Conservation (phyloP, 352 stramenopile species). For the Thraustotheca clavata region DNA sequence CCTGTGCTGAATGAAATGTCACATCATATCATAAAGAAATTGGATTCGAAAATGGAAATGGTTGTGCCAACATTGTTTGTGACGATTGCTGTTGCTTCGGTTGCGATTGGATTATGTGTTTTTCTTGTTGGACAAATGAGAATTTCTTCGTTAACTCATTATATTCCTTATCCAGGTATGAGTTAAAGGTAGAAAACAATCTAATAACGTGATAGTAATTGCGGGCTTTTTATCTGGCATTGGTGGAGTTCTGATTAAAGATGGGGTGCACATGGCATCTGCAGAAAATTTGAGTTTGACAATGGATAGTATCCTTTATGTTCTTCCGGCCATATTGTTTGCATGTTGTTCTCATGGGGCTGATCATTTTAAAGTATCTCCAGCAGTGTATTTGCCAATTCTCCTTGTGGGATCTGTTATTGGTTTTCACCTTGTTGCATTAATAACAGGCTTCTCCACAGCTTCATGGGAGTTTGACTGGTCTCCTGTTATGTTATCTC, state of each 20-base stretch:
- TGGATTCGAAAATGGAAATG: constrained; percentile 49
- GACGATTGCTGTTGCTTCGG: constrained; percentile 61
- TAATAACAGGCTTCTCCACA: constrained; percentile 8
- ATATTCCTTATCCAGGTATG: constrained; percentile 67
- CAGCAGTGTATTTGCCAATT: constrained; percentile 65
- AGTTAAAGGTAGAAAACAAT: background rate
- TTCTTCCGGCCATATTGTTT: constrained; percentile 55
- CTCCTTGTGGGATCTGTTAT: constrained; percentile 47
- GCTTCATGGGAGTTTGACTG: constrained; percentile 59
- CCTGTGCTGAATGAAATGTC: constrained; percentile 71
- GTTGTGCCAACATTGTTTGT: constrained; percentile 63
- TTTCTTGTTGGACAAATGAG: constrained; percentile 58
- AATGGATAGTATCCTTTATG: constrained; percentile 22
- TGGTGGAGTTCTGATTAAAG: constrained; percentile 63
- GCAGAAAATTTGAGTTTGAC: constrained; percentile 38
- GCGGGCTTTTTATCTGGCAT: constrained; percentile 74
- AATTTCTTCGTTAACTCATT: constrained; percentile 72
- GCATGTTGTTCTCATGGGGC: constrained; percentile 41
- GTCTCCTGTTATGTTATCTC: constrained; percentile 41
- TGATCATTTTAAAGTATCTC: constrained; percentile 49
- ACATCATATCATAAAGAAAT: constrained; percentile 44
- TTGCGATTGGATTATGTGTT: constrained; percentile 51
- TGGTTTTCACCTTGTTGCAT: constrained; percentile 46
- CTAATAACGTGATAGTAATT: constrained; percentile 33
- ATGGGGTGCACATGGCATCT: constrained; percentile 70